Conservation (phyloP, 2,329 filamentous ascomycete species). For the Arthrobotrys conoides region DNA sequence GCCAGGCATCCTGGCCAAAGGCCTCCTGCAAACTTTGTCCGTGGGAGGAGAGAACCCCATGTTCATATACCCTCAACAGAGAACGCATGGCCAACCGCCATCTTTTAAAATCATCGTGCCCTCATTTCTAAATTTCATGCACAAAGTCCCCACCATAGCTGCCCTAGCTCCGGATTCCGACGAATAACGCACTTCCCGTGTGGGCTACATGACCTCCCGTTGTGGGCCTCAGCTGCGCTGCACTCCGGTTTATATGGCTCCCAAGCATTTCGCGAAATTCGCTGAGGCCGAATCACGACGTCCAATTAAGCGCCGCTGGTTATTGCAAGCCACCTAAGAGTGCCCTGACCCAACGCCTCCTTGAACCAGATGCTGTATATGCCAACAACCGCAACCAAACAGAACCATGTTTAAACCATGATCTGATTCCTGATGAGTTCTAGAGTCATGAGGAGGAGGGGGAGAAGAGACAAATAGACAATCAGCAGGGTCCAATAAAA, state of each 20-base stretch:
- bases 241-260: constrained; percentile 26
- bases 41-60: background rate
- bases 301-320: constrained; percentile 46
- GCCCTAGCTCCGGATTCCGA: constrained; percentile 24
- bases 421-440: constrained; percentile 27
- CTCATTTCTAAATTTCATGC: constrained; percentile 41
- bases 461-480: constrained; percentile 17
- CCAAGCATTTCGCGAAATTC: constrained; percentile 46
- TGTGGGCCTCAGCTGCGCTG: constrained; percentile 37
- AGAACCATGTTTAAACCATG: constrained; percentile 14
- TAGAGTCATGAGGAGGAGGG: constrained; percentile 29
- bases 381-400: constrained; percentile 12
- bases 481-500: constrained; percentile 44
- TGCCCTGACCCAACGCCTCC: constrained; percentile 15
- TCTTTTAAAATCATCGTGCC: constrained; percentile 20
- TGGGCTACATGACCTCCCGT: constrained; percentile 37
- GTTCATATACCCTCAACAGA: constrained; percentile 35
- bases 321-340: constrained; percentile 39
- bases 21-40: constrained; percentile 1
- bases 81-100: constrained; percentile 40
- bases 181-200: constrained; percentile 53
- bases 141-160: constrained; percentile 7
- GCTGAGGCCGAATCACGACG: constrained; percentile 49
- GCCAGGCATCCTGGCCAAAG: background rate
- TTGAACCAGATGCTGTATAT: constrained; percentile 9